Base-by-base conservation (phyloP, 495 filamentous ascomycete species). In the Tuber indicum region DNA sequence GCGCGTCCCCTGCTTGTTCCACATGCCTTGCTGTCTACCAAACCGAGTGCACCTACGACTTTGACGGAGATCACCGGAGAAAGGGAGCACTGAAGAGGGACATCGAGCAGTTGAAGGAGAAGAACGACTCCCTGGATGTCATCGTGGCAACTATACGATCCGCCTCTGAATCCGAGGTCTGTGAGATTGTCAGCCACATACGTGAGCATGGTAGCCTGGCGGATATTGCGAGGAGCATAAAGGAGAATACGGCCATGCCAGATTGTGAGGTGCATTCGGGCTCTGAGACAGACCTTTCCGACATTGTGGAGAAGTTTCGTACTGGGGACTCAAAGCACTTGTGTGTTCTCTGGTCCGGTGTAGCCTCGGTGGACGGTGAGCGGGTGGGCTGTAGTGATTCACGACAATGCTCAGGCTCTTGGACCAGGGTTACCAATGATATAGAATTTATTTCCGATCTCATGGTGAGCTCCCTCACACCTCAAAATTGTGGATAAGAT, bases 401-500 rank as follows among this genome's bases (percentile, higher is more conserved):
- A 16, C 72, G 72, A 75, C 81, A 58, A 86, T 0, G 78, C 85
- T 12, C 78, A 12, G 83, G 77, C 36, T 84, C 85, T 2, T 93
- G 91, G 91, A 92, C 91, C 17, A 85, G 82, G 9, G 86, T 91
- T 47, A 92, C 91, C 1, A 73, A 83, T 5, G 90, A 93, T 81
- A 75, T 84, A 14, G 79, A 80, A 6, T 86, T 92, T 70, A 87
- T 92, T 12, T 85, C 89, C 74, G 90, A 92, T 77, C 86, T 92
- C 39, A 85, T 92, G 58, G 86, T 82, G 71, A 82, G 78, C 72
- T 69, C n/a, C 17, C 39, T 21, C 19, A 19, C 58, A 44, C 12
- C 58, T 70, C 66, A n/a, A 39, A 21, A 70, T 46, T 14, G 26
- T 44, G n/a, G 4, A 32, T 45, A 72, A 32, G 26, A 41, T 26